Conservation (phyloP, 441 rosid genomes). For the Croton laevigatus region DNA sequence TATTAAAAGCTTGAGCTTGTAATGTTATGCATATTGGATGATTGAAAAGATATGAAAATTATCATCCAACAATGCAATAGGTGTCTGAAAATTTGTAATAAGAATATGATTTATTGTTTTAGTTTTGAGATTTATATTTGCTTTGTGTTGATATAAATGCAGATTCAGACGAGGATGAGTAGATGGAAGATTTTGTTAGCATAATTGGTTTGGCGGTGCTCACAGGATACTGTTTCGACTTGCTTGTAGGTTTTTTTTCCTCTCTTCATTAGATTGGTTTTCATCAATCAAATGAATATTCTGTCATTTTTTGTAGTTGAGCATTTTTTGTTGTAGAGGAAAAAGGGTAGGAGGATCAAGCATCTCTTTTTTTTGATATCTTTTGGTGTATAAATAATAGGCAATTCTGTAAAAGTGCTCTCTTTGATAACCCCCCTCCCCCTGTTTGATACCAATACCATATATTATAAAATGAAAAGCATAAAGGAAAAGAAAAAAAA, state of each 20-base stretch:
- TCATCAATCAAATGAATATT: constrained; percentile 23
- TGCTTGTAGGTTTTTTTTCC: constrained; percentile 21
- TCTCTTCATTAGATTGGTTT: constrained; percentile 23
- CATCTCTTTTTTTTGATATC: constrained; percentile 13
- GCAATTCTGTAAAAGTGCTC: constrained; percentile 37
- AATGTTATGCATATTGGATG: too few species aligned
- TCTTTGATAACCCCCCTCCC: constrained; percentile 9
- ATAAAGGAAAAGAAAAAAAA: background rate
- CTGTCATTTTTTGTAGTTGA: constrained; percentile 16
- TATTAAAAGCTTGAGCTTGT: too few species aligned
- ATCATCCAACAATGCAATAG: too few species aligned
- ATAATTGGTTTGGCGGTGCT: constrained; percentile 9
- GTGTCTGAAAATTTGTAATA: too few species aligned
- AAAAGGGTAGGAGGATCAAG: constrained; percentile 27
- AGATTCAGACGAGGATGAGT: constrained; percentile 95
- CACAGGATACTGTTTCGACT: constrained; percentile 17
- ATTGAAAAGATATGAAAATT: too few species aligned
- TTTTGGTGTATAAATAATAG: constrained; percentile 41
- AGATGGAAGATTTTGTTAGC: constrained; percentile 31
- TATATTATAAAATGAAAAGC: background rate
- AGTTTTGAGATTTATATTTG: constrained; percentile 7
- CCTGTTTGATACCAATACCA: constrained; percentile 8
- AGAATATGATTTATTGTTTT: background rate
- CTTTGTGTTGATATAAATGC: constrained; percentile 30
- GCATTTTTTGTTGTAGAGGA: constrained; percentile 19